Evolutionary conservation across 768 basidiomycete genomes (phyloP).

Genomic region (Mrakia hoshinonis): DNA sequence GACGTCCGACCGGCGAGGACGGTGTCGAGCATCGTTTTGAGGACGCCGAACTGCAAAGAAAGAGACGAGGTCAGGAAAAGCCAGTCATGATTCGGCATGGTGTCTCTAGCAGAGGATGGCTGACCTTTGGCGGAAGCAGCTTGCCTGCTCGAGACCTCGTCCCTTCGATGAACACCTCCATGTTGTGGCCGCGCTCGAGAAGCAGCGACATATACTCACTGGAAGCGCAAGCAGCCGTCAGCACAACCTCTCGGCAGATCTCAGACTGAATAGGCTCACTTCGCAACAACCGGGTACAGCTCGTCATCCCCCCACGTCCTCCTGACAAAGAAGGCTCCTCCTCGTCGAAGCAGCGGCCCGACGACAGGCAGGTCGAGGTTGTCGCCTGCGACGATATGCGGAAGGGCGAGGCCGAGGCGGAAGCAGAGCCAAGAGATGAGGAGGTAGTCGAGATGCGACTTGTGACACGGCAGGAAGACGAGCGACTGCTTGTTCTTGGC

Average conservation of each 20-base stretch:
- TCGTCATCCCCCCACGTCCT: constrained; percentile 17
- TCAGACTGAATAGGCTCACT: background rate
- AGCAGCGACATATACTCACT: constrained; percentile 35
- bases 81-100: too few relatives aligned
- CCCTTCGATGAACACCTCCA: constrained; percentile 33
- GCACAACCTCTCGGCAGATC: background rate
- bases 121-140: constrained; percentile 33
- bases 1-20: constrained; percentile 16
- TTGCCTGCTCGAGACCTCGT: constrained; percentile 33
- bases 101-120: constrained; percentile 17
- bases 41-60: constrained; percentile 30
- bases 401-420: constrained; percentile 33
- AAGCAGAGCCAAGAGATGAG: constrained; percentile 23
- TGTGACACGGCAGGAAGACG: constrained; percentile 34
- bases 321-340: constrained; percentile 34
- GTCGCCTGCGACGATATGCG: constrained; percentile 35
- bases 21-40: constrained; percentile 20
- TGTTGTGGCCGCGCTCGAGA: constrained; percentile 29
- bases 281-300: constrained; percentile 9
- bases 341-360: constrained; percentile 29
- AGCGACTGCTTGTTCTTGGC: constrained; percentile 31
- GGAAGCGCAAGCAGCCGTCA: constrained; percentile 17
- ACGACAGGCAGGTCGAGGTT: constrained; percentile 35
- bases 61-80: background rate
- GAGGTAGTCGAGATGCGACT: constrained; percentile 33